A percentile compares a stretch with the other conserved stretches of the same genome.
Evolutionary conservation across 306 rosid genomes (phyloP).

Genomic region (Purshia tridentata): DNA sequence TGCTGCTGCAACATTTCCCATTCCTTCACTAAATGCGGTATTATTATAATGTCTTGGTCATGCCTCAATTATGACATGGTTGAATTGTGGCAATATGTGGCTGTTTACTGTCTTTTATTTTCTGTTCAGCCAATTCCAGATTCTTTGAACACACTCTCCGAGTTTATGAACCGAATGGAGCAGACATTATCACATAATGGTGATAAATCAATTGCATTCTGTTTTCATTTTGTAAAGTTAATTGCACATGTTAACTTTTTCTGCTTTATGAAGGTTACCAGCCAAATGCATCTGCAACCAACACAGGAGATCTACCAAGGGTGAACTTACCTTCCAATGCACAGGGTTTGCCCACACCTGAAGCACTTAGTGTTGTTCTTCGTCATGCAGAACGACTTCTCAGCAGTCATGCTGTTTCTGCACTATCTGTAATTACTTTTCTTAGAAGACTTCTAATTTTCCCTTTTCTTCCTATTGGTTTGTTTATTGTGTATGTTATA

Average conservation of each 20-base stretch:
- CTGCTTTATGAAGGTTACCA: slow-evolving; percentile 44
- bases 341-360: slow-evolving; percentile 79
- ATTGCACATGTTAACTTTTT: slow-evolving; percentile 17
- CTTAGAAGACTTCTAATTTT: slow-evolving; percentile 8
- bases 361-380: slow-evolving; percentile 74
- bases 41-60: slow-evolving; percentile 22
- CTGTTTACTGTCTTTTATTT: background rate
- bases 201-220: slow-evolving; percentile 24
- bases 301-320: slow-evolving; percentile 44
- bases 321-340: slow-evolving; percentile 72
- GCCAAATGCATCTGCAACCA: slow-evolving; percentile 47
- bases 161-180: slow-evolving; percentile 86
- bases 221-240: slow-evolving; percentile 9
- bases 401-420: slow-evolving; percentile 65
- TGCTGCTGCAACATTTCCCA: slow-evolving; percentile 59
- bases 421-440: slow-evolving; percentile 69
- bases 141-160: slow-evolving; percentile 72
- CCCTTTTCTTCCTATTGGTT: slow-evolving; percentile 4
- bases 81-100: slow-evolving; percentile 1
- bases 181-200: slow-evolving; percentile 65
- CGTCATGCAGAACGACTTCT: slow-evolving; percentile 71
- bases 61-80: slow-evolving; percentile 5
- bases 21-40: slow-evolving; percentile 75
- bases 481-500: slow-evolving; percentile 10
- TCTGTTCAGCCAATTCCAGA: slow-evolving; percentile 83